phyloP scores from a whole-genome alignment of 2,329 filamentous ascomycete species.

The Xylaria sp. region DNA sequence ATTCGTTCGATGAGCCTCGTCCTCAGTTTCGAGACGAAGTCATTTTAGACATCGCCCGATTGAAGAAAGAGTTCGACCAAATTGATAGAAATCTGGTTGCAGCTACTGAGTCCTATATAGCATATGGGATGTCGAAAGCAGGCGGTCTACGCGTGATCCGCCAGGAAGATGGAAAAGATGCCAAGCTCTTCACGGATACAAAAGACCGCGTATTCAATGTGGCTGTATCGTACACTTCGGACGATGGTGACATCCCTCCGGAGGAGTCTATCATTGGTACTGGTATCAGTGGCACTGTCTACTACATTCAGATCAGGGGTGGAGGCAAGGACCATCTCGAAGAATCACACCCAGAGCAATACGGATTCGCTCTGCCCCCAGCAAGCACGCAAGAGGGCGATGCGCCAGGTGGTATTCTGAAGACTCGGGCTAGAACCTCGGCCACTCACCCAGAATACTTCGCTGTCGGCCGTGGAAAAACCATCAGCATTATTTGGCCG shows the following conservation, averaged over 20 bases:
- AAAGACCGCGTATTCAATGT: slow-evolving; percentile 97
- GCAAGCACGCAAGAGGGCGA: slow-evolving; percentile 88
- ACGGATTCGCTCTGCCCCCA: slow-evolving; percentile 89
- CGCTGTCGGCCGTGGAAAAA: slow-evolving; percentile 93
- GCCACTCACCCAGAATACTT: slow-evolving; percentile 92
- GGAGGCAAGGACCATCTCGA: slow-evolving; percentile 82
- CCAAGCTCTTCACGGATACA: slow-evolving; percentile 89
- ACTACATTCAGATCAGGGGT: slow-evolving; percentile 87
- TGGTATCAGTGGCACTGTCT: slow-evolving; percentile 94
- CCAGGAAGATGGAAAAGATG: slow-evolving; percentile 91
- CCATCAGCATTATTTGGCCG: slow-evolving; percentile 88
- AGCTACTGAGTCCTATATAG: slow-evolving; percentile 89
- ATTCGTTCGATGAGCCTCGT: slow-evolving; percentile 62
- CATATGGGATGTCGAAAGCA: slow-evolving; percentile 92
- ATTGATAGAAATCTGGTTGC: slow-evolving; percentile 93
- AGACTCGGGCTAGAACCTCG: slow-evolving; percentile 92
- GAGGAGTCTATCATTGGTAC: slow-evolving; percentile 90
- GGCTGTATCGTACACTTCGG: slow-evolving; percentile 76
- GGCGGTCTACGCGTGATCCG: slow-evolving; percentile 92
- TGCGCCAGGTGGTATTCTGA: slow-evolving; percentile 88
- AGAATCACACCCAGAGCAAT: slow-evolving; percentile 80
- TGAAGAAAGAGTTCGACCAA: slow-evolving; percentile 98
- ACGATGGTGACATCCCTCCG: slow-evolving; percentile 65
- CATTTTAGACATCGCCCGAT: slow-evolving; percentile 89
- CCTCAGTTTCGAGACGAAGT: slow-evolving; percentile 78